Evolutionary conservation across 768 basidiomycete genomes (phyloP).

Genomic region (Mycena haematopus): DNA sequence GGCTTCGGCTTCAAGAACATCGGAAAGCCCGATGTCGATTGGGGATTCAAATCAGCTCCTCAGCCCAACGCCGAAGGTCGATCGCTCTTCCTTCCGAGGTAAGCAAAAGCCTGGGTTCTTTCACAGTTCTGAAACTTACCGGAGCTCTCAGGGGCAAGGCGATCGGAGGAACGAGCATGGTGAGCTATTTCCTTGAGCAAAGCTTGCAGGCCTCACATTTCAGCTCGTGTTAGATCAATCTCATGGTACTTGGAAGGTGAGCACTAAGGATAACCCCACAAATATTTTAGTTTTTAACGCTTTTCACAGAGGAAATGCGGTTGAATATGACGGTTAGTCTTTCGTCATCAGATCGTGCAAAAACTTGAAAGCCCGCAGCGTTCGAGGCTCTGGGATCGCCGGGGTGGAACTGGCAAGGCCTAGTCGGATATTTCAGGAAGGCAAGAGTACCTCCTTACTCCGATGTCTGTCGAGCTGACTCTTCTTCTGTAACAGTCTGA

Average conservation of each 20-base stretch:
- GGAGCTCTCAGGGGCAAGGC: constrained; percentile 32
- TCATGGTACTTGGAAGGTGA: constrained; percentile 27
- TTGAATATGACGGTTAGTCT: constrained; percentile 28
- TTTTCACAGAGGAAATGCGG: constrained; percentile 21
- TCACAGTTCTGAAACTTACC: too few species aligned
- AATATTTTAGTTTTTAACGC: not conserved
- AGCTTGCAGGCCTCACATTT: too few species aligned
- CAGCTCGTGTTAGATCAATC: constrained; percentile 32
- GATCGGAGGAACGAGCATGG: constrained; percentile 28
- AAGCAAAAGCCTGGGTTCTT: too few species aligned
- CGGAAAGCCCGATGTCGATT: constrained; percentile 5
- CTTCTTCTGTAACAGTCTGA: constrained; percentile 12
- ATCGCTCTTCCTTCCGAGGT: constrained; percentile 18
- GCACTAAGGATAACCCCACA: too few species aligned
- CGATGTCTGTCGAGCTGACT: too few species aligned
- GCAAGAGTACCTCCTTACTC: too few species aligned
- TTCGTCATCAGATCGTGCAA: not conserved
- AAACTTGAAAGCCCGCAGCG: constrained; percentile 1
- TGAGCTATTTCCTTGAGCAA: not conserved
- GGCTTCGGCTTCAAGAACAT: constrained; percentile 12
- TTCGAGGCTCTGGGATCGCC: constrained; percentile 26
- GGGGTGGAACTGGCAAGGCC: constrained; percentile 32
- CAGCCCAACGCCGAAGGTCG: constrained; percentile 15
- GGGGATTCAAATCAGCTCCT: constrained; percentile 5
- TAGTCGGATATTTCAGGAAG: constrained; percentile 28